Percentiles rank a stretch among this genome's conserved stretches.
phyloP scores from a whole-genome alignment of 2,329 filamentous ascomycete species.

The Sclerotinia borealis region DNA sequence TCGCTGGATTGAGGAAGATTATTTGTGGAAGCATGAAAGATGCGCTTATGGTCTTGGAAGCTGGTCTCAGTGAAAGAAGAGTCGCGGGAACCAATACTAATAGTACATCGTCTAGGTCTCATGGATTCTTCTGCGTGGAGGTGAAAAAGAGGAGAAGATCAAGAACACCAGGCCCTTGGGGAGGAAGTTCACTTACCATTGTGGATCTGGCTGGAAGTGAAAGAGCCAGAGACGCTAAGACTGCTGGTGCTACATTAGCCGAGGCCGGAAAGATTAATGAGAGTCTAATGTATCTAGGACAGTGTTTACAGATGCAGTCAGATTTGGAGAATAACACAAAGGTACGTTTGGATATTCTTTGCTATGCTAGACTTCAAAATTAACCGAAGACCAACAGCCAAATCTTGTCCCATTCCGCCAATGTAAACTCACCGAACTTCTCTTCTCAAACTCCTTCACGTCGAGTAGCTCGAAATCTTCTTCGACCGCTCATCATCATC shows the following conservation, averaged over 20 bases:
- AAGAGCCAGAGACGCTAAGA: slow-evolving; percentile 87
- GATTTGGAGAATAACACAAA: slow-evolving; percentile 68
- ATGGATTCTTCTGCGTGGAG: slow-evolving; percentile 94
- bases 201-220: slow-evolving; percentile 93
- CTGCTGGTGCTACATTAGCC: slow-evolving; percentile 81
- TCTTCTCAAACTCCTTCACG: slow-evolving; percentile 83
- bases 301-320: slow-evolving; percentile 93
- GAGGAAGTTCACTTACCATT: slow-evolving; percentile 73
- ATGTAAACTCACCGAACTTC: slow-evolving; percentile 77
- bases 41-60: slow-evolving; percentile 83
- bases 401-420: slow-evolving; percentile 73
- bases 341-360: slow-evolving; percentile 41
- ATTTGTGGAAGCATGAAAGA: slow-evolving; percentile 78
- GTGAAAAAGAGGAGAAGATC: slow-evolving; percentile 69
- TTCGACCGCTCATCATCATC: slow-evolving; percentile 14
- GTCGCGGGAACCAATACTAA: slow-evolving; percentile 91
- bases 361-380: not conserved
- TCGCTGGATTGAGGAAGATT: slow-evolving; percentile 85
- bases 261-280: slow-evolving; percentile 99
- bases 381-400: slow-evolving; percentile 41
- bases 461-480: slow-evolving; percentile 6
- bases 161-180: slow-evolving; percentile 57
- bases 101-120: slow-evolving; percentile 83
- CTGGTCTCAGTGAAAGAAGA: slow-evolving; percentile 77
- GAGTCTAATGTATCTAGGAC: slow-evolving; percentile 94